Evolutionary conservation across 1,139 yeast species (phyloP).

Genomic region (Blastobotrys indianensis): DNA sequence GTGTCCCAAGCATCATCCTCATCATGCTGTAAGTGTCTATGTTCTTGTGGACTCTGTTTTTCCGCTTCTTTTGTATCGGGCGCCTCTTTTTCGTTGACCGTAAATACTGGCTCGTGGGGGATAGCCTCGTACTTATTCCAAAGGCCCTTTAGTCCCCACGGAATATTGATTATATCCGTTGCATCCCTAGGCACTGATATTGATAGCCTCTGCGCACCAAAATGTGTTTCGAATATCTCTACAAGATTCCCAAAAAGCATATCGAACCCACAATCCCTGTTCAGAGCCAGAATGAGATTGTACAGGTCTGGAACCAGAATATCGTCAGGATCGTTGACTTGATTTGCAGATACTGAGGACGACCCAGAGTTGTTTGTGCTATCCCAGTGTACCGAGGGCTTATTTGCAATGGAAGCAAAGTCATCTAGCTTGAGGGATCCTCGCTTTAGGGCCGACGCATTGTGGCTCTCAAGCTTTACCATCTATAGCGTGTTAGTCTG

Average conservation of each 20-base stretch:
- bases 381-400: background rate
- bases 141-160: constrained; percentile 35
- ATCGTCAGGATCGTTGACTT: background rate
- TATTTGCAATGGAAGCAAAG: background rate
- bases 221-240: constrained; percentile 25
- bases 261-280: constrained; percentile 32
- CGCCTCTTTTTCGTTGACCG: constrained; percentile 1
- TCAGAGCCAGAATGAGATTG: constrained; percentile 29
- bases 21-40: background rate
- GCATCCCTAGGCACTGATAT: constrained; percentile 32
- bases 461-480: too few relatives aligned
- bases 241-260: constrained; percentile 29
- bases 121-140: constrained; percentile 24
- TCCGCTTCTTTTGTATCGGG: background rate
- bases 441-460: background rate
- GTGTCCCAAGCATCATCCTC: constrained; percentile 14
- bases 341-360: background rate
- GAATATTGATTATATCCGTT: constrained; percentile 32
- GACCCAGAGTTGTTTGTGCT: background rate
- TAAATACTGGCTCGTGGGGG: constrained; percentile 11
- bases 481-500: too few relatives aligned
- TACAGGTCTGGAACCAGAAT: constrained; percentile 24
- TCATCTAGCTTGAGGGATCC: background rate
- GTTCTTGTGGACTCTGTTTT: background rate
- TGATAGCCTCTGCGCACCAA: constrained; percentile 30